Evolutionary conservation across 179 eudicot genomes (phyloP), one percentile per base, ranked within the genome.

Genomic region (Spinacia oleracea): DNA sequence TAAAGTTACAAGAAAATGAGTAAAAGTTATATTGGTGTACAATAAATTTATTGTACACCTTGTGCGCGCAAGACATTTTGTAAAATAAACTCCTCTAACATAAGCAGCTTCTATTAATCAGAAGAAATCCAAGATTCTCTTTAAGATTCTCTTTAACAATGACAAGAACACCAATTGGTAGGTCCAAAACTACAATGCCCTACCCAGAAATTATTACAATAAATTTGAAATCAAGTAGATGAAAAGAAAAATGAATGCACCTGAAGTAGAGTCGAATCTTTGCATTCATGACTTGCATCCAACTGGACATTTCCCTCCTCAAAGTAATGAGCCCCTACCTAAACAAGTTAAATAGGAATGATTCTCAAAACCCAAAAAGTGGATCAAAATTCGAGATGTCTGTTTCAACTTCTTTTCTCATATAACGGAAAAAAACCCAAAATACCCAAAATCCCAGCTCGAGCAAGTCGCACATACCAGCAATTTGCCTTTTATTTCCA

Each of bases 291-390:
- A 72, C 91, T 88, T 60, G 98, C 85, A 87, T 93, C 98, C 90
- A 96, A 89, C 83, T 96, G 99, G 77, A 96, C 99, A 83, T 96
- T 96, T 78, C 99, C 99, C 86, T 96, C 99, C 84, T 96, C 99
- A 84, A 96, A 96, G 72, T 96, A 96, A 84, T 93, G 99, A 68
- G 99, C 99, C 32, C 89, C 95, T 43, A 96, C 98, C 98, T 95
- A 81, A 81, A 71, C 77, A 70, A 71, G 59, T 50, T 38, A 51
- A 74, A 18, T 10, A 25, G 0, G 34, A 42, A 80, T 58, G 42
- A 42, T 68, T 27, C 32, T 20, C 18, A 12, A 58, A 34, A 53
- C 74, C 3, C 0, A 34, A 5, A 27, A 67, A 59, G 29, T 11
- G 14, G 50, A 59, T 46, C 55, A 65, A 9, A 35, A 25, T 50